Base-by-base conservation (phyloP, 2,329 filamentous ascomycete genomes). In the Aspergillus sclerotialis region DNA sequence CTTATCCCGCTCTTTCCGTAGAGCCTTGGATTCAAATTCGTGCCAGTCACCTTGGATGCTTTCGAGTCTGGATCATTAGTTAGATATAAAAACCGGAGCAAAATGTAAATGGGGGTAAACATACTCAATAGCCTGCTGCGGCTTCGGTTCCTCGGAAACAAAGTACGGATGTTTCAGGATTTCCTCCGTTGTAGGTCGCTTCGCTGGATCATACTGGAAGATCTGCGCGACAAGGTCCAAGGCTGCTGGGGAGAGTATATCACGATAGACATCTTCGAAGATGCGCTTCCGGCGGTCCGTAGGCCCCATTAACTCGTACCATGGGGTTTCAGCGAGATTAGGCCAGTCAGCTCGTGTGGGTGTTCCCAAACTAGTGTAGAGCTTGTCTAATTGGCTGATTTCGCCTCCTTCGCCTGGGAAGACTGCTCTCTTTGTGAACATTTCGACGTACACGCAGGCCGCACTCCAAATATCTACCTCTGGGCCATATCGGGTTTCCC, bases 341-440 rank as follows among this genome's bases (percentile, higher is more conserved):
- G 92, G 88, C 93, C 93, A 98, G 18, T 93, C 84, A 21, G 72
- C 70, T 36, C 78, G 76, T 27, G 79, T 93, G 0, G 92, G 92
- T 0, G 90, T 96, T 31, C 92, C 92, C 29, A 98, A 73, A 4
- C 94, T 73, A 32, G 82, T 81, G 63, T 95, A 95, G n/a, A 98
- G 90, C 64, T 94, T 95, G 46, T 96, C 89, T 3, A 98, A 72
- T 58, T 98, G 92, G 51, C 82, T 93, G 46, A 95, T 84, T 61
- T 98, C 92, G n/a, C 84, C 84, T 15, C 90, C 90, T 51, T 95
- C 89, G 5, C 92, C 92, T 0, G 92, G 87, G 56, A 98, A 98
- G 42, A 96, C 92, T 43, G 92, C 87, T 49, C 87, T 83, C 24
- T 84, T 79, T 2, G 87, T 94, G 58, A 98, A 96, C 42, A 98